phyloP scores from a whole-genome alignment of 1,139 yeast genomes.

The Blastobotrys petasosporus region DNA sequence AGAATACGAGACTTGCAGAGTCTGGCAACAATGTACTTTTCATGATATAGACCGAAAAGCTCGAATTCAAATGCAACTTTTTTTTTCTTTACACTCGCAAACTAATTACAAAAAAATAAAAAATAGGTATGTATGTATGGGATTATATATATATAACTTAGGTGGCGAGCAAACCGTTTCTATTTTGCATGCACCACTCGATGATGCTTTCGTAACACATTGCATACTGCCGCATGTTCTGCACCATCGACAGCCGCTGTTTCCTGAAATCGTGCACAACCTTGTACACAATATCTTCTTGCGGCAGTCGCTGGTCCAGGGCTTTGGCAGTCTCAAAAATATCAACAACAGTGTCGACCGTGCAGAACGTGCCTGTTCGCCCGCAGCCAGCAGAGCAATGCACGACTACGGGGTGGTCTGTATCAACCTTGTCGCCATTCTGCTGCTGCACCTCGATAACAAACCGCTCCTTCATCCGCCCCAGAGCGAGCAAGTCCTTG shows the following conservation, averaged over 20 bases:
- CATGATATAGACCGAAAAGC: neutral
- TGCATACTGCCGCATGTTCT: slow-evolving; percentile 65
- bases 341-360: slow-evolving; percentile 61
- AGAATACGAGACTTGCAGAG: too few species aligned
- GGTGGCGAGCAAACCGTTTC: neutral
- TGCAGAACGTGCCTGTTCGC: slow-evolving; percentile 79
- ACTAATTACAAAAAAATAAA: neutral
- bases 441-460: slow-evolving; percentile 12
- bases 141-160: neutral
- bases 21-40: neutral
- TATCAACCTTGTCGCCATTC: neutral
- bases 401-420: slow-evolving; percentile 38
- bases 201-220: slow-evolving; percentile 59
- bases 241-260: slow-evolving; percentile 81
- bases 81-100: neutral
- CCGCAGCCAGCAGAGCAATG: slow-evolving; percentile 96
- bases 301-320: slow-evolving; percentile 8
- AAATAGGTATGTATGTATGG: slow-evolving; percentile 2
- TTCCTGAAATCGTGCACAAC: slow-evolving; percentile 57
- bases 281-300: slow-evolving; percentile 47
- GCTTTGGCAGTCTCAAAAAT: slow-evolving; percentile 25
- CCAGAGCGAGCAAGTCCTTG: slow-evolving; percentile 47
- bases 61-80: neutral
- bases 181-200: slow-evolving; percentile 22
- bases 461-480: slow-evolving; percentile 40